A percentile compares a stretch with the other conserved stretches of the same genome.
phyloP scores from a whole-genome alignment of 1,284 basidiomycete genomes.

The Papiliotrema fonsecae region DNA sequence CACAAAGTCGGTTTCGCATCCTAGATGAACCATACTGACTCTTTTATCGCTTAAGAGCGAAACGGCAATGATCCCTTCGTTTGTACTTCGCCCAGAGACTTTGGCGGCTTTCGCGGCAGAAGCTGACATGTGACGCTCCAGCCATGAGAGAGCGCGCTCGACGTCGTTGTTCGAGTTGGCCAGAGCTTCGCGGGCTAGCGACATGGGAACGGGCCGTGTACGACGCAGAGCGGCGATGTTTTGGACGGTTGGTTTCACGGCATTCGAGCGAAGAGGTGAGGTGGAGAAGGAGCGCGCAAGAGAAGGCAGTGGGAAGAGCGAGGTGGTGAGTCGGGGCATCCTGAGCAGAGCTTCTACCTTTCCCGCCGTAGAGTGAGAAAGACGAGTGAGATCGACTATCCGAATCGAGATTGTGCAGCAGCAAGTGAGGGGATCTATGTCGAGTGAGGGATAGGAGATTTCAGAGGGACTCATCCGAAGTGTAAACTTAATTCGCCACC shows the following conservation, averaged over 20 bases:
- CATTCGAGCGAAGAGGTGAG: conserved; percentile 10
- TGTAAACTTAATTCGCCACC: too few relatives aligned
- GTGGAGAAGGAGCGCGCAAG: conserved; percentile 15
- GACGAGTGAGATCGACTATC: neutral
- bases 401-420: too few relatives aligned
- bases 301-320: neutral
- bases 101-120: conserved; percentile 65
- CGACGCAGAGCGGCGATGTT: conserved; percentile 83
- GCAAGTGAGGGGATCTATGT: too few relatives aligned
- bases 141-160: conserved; percentile 69
- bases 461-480: too few relatives aligned
- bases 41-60: conserved; percentile 64
- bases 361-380: neutral
- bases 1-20: conserved; percentile 97
- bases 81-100: conserved; percentile 65
- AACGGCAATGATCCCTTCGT: conserved; percentile 73
- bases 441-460: too few relatives aligned
- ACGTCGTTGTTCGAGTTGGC: conserved; percentile 69
- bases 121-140: conserved; percentile 64
- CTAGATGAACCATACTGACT: conserved; percentile 84
- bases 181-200: conserved; percentile 85
- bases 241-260: conserved; percentile 54
- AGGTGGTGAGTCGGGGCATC: neutral
- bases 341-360: neutral
- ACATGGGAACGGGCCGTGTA: conserved; percentile 68